phyloP scores from a whole-genome alignment of 169 alveolate species.

The Neospora caninum region DNA sequence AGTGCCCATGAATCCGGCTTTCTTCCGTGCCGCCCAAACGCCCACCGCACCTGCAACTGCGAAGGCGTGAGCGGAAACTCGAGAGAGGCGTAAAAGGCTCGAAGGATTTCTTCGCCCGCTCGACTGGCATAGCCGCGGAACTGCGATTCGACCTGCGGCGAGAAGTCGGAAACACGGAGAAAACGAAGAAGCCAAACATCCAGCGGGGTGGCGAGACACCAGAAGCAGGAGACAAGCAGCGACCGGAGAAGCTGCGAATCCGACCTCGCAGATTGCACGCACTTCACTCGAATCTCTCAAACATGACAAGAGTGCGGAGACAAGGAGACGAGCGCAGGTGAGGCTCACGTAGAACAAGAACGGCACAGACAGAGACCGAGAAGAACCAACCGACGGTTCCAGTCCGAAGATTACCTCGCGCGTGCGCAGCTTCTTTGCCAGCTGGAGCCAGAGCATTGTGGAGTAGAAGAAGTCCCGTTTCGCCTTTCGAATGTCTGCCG shows the following conservation, averaged over 20 bases:
- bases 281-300: too few relatives aligned
- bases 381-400: too few relatives aligned
- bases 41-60: background rate
- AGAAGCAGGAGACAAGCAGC: too few relatives aligned
- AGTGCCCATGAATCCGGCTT: too few relatives aligned
- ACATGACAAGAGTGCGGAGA: too few relatives aligned
- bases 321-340: too few relatives aligned
- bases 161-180: background rate
- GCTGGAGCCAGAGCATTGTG: slow-evolving; percentile 25
- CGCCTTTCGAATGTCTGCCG: background rate
- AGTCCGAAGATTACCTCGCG: background rate
- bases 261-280: too few relatives aligned
- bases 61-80: slow-evolving; percentile 14
- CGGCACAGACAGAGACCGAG: too few relatives aligned
- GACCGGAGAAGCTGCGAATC: too few relatives aligned
- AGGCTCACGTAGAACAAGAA: too few relatives aligned
- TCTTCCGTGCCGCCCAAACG: background rate
- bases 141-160: slow-evolving; percentile 9
- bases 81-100: background rate
- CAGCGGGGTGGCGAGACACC: too few relatives aligned
- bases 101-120: background rate
- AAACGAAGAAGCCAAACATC: too few relatives aligned
- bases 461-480: slow-evolving; percentile 13
- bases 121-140: slow-evolving; percentile 29
- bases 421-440: slow-evolving; percentile 29